phyloP scores from a whole-genome alignment of 192 early-diverging fungal species.

The Rhizoclosmatium globosum region DNA sequence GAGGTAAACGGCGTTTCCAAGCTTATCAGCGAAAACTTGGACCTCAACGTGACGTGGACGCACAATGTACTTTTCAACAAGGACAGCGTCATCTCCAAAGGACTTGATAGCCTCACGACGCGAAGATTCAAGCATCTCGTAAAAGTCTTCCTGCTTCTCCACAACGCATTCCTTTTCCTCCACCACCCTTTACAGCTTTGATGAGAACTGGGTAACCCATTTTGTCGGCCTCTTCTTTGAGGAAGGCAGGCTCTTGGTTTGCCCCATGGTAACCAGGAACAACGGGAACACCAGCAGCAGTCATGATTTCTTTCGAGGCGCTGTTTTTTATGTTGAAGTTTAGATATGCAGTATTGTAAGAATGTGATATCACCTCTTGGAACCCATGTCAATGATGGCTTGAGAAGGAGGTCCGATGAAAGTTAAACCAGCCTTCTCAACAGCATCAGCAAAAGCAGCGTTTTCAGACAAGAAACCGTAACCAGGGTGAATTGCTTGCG shows the following conservation, averaged over 20 bases:
- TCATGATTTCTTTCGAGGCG: conserved; percentile 92
- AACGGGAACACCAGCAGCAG: conserved; percentile 85
- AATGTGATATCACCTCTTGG: conserved; percentile 68
- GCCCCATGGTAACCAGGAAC: conserved; percentile 96
- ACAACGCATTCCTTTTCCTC: conserved; percentile 99
- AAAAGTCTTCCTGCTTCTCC: conserved; percentile 72
- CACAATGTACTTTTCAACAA: conserved; percentile 92
- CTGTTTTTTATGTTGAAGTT: conserved; percentile 39
- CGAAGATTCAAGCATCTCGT: conserved; percentile 84
- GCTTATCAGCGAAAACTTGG: conserved; percentile 92
- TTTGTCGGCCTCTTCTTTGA: conserved; percentile 75
- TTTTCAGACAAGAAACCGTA: conserved; percentile 98
- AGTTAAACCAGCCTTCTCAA: conserved; percentile 68
- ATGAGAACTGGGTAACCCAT: conserved; percentile 98
- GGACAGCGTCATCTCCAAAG: conserved; percentile 88
- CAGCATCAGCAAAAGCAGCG: conserved; percentile 81
- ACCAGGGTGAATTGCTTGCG: conserved; percentile 96
- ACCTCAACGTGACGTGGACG: conserved; percentile 94
- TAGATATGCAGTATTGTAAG: neutral
- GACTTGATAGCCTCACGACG: conserved; percentile 88
- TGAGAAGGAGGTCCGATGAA: conserved; percentile 93
- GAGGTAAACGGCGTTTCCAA: conserved; percentile 88
- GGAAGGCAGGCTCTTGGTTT: conserved; percentile 77
- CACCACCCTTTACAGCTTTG: conserved; percentile 97
- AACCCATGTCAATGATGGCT: conserved; percentile 92